These are phyloP conservation scores for Hypoxylon sp. DNA, from an alignment of 2,329 filamentous ascomycete genomes.

Conservation along the genomic window DNA sequence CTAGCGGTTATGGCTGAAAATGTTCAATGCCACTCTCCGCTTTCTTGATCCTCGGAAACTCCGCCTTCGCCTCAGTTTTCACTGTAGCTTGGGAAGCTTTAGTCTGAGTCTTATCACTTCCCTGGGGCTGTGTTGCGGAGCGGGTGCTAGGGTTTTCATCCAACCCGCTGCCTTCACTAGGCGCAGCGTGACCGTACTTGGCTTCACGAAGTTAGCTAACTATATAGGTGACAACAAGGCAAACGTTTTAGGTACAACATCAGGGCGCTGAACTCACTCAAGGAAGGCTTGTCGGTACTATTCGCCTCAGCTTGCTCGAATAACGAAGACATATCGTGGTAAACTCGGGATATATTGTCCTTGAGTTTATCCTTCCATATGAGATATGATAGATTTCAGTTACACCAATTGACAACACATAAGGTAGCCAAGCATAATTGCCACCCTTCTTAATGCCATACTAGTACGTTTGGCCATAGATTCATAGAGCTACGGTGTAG, in stretches of 20 bases:
- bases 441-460: neutral
- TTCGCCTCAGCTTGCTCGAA: conserved; percentile 20
- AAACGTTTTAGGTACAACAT: neutral
- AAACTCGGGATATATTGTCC: neutral
- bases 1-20: conserved; percentile 13
- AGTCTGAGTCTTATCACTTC: conserved; percentile 12
- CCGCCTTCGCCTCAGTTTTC: conserved; percentile 9
- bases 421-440: neutral
- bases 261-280: conserved; percentile 19
- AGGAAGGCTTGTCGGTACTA: conserved; percentile 16
- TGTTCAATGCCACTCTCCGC: conserved; percentile 22
- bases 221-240: neutral
- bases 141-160: conserved; percentile 15
- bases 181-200: conserved; percentile 19
- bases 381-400: neutral
- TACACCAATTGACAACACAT: neutral
- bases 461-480: neutral
- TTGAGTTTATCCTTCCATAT: neutral
- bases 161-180: conserved; percentile 20
- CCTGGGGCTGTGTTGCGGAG: conserved; percentile 12
- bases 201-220: conserved; percentile 15
- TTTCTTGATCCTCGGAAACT: conserved; percentile 7
- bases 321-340: conserved; percentile 27
- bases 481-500: conserved; percentile 6
- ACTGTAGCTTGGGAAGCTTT: neutral